These are phyloP conservation scores for Malus orientalis DNA, from an alignment of 306 rosid species.

Conservation along the genomic window DNA sequence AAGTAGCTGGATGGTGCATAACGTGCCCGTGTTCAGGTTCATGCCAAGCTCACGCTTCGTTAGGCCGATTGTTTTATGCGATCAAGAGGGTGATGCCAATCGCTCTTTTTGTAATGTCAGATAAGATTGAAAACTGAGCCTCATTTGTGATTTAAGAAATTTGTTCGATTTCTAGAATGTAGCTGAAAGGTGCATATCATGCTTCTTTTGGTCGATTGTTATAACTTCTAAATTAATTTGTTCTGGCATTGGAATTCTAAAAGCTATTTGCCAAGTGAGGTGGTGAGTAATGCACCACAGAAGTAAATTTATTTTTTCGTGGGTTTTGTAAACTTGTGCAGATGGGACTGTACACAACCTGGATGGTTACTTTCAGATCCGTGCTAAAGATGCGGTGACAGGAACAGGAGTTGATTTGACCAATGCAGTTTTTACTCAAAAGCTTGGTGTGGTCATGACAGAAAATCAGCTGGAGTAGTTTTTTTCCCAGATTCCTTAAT, in stretches of 20 bases:
- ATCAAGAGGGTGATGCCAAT: too few relatives aligned
- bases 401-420: conserved; percentile 6
- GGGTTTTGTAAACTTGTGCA: conserved; percentile 24
- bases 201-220: background rate
- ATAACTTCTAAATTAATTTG: background rate
- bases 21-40: too few relatives aligned
- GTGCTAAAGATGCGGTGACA: conserved; percentile 17
- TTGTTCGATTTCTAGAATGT: too few relatives aligned
- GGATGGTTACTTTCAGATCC: conserved; percentile 46
- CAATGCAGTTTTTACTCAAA: too few relatives aligned
- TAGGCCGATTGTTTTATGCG: too few relatives aligned
- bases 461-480: background rate
- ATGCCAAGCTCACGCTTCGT: too few relatives aligned
- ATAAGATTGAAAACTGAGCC: too few relatives aligned
- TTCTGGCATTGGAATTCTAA: background rate
- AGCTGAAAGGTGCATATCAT: too few relatives aligned
- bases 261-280: background rate
- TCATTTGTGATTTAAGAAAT: too few relatives aligned
- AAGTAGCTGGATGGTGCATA: too few relatives aligned
- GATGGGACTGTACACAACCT: conserved; percentile 80
- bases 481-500: conserved; percentile 32
- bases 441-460: too few relatives aligned
- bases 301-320: background rate
- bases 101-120: too few relatives aligned
- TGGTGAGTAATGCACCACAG: background rate